Conservation (phyloP, 2,329 filamentous ascomycete genomes). For the Colletotrichum liaoningense region DNA sequence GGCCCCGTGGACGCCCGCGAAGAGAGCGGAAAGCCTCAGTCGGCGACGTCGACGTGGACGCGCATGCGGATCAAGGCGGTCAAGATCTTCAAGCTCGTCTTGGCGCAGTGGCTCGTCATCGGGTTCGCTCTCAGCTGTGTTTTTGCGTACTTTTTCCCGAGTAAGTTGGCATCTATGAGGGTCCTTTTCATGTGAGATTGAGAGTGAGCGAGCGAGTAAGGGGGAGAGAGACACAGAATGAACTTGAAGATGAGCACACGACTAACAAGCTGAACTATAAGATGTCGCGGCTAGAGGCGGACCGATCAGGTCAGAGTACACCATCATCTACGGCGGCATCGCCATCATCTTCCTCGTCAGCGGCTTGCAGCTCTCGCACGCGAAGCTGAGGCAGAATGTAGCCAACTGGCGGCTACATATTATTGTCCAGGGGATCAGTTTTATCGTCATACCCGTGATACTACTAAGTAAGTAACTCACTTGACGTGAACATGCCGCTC, state of each 20-base stretch:
- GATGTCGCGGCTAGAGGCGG: slow-evolving; percentile 62
- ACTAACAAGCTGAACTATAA: neutral
- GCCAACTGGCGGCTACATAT: slow-evolving; percentile 76
- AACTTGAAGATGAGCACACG: neutral
- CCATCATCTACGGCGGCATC: slow-evolving; percentile 76
- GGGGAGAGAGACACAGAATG: no score
- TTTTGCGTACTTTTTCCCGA: slow-evolving; percentile 55
- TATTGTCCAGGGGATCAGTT: slow-evolving; percentile 75
- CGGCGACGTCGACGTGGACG: neutral
- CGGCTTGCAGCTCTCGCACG: slow-evolving; percentile 74
- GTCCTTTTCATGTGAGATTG: no score
- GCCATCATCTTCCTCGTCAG: slow-evolving; percentile 78
- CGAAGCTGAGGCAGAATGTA: slow-evolving; percentile 70
- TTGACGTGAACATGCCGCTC: no score
- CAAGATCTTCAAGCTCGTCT: slow-evolving; percentile 47
- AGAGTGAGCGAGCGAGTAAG: no score
- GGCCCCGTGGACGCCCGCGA: neutral
- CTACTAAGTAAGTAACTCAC: slow-evolving; percentile 60
- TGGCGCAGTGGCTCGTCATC: slow-evolving; percentile 74
- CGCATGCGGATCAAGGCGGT: slow-evolving; percentile 8
- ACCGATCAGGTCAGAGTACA: slow-evolving; percentile 65
- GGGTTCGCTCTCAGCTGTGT: slow-evolving; percentile 67
- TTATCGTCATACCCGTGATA: slow-evolving; percentile 72
- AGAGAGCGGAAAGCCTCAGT: neutral
- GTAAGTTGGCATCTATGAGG: slow-evolving; percentile 43